A percentile compares a stretch with the other conserved stretches of the same genome.
These are phyloP conservation scores for Agrostemma githago DNA, from an alignment of 148 eudicot species.

Conservation along the genomic window DNA sequence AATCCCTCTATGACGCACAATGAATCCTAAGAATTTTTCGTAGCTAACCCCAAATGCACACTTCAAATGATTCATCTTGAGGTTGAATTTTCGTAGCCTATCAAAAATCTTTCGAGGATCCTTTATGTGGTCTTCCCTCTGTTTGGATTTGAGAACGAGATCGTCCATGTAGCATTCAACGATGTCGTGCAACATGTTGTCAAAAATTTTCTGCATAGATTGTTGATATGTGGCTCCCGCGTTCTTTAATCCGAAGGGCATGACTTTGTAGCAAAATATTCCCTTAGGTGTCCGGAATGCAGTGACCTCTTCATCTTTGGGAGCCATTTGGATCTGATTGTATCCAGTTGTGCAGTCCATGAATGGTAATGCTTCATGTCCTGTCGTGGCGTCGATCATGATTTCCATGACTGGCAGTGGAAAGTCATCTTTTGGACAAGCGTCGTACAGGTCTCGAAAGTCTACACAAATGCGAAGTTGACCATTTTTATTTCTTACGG, in stretches of 20 bases:
- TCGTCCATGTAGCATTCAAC: slow-evolving; percentile 12
- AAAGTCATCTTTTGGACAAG: background rate
- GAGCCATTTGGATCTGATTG: background rate
- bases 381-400: background rate
- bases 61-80: slow-evolving; percentile 13
- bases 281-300: too few species aligned
- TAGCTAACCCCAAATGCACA: slow-evolving; percentile 14
- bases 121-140: background rate
- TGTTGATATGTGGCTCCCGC: background rate
- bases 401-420: background rate
- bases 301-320: too few species aligned
- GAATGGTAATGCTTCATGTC: background rate
- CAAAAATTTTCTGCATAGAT: slow-evolving; percentile 6
- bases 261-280: background rate
- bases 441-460: background rate
- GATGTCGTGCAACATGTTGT: background rate
- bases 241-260: background rate
- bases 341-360: background rate
- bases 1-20: background rate
- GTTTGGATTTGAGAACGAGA: slow-evolving; percentile 3
- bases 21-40: slow-evolving; percentile 6
- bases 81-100: background rate
- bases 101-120: background rate
- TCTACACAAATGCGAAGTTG: background rate
- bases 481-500: background rate